Conservation (phyloP, 2,329 filamentous ascomycete genomes). For the Hypoxylon sp. region DNA sequence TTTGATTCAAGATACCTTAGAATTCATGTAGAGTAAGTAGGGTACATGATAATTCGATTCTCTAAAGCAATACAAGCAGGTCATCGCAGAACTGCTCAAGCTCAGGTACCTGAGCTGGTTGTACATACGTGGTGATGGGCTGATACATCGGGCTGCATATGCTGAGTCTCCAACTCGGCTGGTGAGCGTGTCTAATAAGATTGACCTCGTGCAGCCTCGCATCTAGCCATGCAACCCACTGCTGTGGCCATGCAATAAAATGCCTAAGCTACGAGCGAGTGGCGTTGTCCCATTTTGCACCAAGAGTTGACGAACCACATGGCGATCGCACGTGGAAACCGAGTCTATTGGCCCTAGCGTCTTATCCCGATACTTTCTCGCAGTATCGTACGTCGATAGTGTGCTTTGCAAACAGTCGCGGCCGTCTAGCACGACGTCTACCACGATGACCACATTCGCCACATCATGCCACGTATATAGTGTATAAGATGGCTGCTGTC, state of each 20-base stretch:
- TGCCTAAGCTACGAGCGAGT: conserved; percentile 19
- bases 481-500: not conserved
- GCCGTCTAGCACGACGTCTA: conserved; percentile 12
- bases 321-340: conserved; percentile 33
- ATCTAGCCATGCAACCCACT: conserved; percentile 26
- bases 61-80: no score
- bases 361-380: conserved; percentile 16
- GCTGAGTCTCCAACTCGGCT: conserved; percentile 26
- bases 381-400: conserved; percentile 32
- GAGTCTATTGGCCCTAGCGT: conserved; percentile 29
- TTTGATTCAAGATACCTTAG: no score
- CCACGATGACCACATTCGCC: conserved; percentile 13
- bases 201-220: conserved; percentile 28
- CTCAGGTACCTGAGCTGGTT: not conserved
- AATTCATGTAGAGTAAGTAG: no score
- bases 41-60: no score
- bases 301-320: conserved; percentile 33
- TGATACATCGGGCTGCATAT: conserved; percentile 27
- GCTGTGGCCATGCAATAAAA: conserved; percentile 29
- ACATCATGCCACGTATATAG: conserved; percentile 7
- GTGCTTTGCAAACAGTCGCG: conserved; percentile 21
- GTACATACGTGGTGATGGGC: conserved; percentile 5
- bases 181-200: conserved; percentile 16
- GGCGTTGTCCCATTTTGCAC: conserved; percentile 29
- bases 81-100: not conserved